These are phyloP conservation scores for Peribolospora kevripleyi DNA, from an alignment of 768 basidiomycete genomes.

Conservation along the genomic window DNA sequence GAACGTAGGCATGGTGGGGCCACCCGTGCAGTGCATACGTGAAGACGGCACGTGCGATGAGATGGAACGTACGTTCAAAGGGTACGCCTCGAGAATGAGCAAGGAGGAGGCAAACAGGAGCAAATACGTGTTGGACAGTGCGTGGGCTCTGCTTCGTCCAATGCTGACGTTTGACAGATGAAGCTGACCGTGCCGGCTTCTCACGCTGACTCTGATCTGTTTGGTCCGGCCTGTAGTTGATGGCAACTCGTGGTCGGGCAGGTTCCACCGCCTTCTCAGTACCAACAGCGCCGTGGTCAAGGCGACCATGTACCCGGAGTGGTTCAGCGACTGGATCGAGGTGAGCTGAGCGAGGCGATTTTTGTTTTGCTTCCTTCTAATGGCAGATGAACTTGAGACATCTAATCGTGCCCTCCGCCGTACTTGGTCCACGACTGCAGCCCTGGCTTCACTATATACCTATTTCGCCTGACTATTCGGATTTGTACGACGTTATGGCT, in stretches of 20 bases:
- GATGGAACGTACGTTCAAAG: slow-evolving; percentile 12
- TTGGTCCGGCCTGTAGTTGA: slow-evolving; percentile 4
- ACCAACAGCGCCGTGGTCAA: slow-evolving; percentile 11
- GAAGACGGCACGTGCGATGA: slow-evolving; percentile 13
- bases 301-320: slow-evolving; percentile 13
- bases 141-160: slow-evolving; percentile 7
- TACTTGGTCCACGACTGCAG: slow-evolving; percentile 6
- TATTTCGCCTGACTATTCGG: slow-evolving; percentile 11
- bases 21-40: slow-evolving; percentile 13
- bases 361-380: background rate
- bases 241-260: slow-evolving; percentile 12
- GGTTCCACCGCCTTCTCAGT: slow-evolving; percentile 12
- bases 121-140: slow-evolving; percentile 13
- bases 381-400: background rate
- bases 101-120: slow-evolving; percentile 11
- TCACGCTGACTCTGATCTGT: too few species aligned
- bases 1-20: slow-evolving; percentile 15
- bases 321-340: slow-evolving; percentile 8
- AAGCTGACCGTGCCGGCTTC: too few species aligned
- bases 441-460: slow-evolving; percentile 15
- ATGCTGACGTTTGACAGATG: too few species aligned
- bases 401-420: background rate
- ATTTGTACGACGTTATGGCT: slow-evolving; percentile 14
- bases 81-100: slow-evolving; percentile 11
- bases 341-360: too few species aligned